Evolutionary conservation across 2,329 filamentous ascomycete species (phyloP), one percentile per base, ranked within the genome.

Genomic region (Fonsecaea erecta): DNA sequence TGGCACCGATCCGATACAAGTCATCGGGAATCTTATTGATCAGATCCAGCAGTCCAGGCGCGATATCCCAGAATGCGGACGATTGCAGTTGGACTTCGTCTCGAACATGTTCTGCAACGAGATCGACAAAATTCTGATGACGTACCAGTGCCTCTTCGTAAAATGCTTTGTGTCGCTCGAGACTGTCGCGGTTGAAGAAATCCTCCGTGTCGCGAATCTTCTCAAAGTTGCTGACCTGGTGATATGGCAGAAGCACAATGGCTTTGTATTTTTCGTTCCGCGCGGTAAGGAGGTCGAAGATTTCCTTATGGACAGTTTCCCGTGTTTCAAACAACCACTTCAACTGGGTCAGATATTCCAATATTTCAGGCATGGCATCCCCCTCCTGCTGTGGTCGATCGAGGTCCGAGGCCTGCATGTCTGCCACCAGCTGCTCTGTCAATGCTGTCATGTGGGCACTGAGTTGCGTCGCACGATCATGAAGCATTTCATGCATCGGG

Each of bases 271-370:
- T 89, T 64, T 93, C 86, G 73, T 97, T 95, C 58, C 93, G 90
- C 75, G 93, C 91, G 21, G 88, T 89, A 35, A 97, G 85, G 11
- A 98, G 81, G 71, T 96, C 91, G 74, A 92, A 97, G 60, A 94
- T 86, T 72, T 92, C 90, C 51, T 91, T 88, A 78, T 98, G 90
- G 8, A 98, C 83, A 53, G 86, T 84, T 78, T 99, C 95, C n/a
- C 93, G 88, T 0, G 91, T 90, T 76, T 99, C 95, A 72, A 97
- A 98, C 8, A 98, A 88, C 93, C 95, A 98, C 74, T 98, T 99
- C 14, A 98, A 83, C 54, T 97, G 85, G 0, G 94, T 98, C 12
- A 99, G 83, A 78, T 97, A 96, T 77, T 99, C 95, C 1, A 98
- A 82, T 0, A 98, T 84, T 77, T 99, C 95, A 0, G 95, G 95